phyloP scores from a whole-genome alignment of 495 filamentous ascomycete species.

The Ascodesmis nigricans region DNA sequence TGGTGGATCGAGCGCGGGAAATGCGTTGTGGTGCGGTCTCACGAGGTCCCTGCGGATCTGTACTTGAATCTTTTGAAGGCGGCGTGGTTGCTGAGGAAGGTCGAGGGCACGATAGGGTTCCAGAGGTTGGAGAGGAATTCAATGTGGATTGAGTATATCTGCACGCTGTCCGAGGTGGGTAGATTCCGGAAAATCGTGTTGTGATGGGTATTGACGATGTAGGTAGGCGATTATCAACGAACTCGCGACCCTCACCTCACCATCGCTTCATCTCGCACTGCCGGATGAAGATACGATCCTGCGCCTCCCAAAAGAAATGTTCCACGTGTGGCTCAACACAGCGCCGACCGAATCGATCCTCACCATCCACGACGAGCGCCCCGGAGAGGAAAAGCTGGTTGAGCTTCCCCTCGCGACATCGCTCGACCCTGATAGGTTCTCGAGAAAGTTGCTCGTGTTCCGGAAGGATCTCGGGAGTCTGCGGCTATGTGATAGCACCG shows the following conservation, averaged over 20 bases:
- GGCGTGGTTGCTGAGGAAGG: slow-evolving; percentile 1
- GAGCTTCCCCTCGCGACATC: not conserved
- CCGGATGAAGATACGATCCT: slow-evolving; percentile 2
- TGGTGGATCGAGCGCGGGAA: slow-evolving; percentile 3
- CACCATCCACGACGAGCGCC: slow-evolving; percentile 1
- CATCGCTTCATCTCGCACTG: not conserved
- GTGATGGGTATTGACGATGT: too few relatives aligned
- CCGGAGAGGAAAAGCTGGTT: slow-evolving; percentile 3
- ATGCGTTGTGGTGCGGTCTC: not conserved
- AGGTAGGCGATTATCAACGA: slow-evolving; percentile 1
- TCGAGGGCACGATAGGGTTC: not conserved
- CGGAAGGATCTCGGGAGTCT: slow-evolving; percentile 2
- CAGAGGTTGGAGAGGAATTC: not conserved
- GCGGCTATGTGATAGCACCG: slow-evolving; percentile 1
- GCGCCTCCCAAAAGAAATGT: not conserved
- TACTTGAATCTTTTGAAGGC: slow-evolving; percentile 4
- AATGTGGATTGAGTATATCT: not conserved
- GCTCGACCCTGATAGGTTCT: not conserved
- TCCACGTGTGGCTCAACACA: slow-evolving; percentile 1
- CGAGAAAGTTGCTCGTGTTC: slow-evolving; percentile 1
- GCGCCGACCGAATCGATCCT: not conserved
- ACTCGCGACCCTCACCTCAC: not conserved
- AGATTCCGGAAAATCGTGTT: too few relatives aligned
- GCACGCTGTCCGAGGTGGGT: not conserved
- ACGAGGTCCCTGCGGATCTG: not conserved